phyloP scores from a whole-genome alignment of 2,329 filamentous ascomycete genomes.

The Sarocladium brachiariae region DNA sequence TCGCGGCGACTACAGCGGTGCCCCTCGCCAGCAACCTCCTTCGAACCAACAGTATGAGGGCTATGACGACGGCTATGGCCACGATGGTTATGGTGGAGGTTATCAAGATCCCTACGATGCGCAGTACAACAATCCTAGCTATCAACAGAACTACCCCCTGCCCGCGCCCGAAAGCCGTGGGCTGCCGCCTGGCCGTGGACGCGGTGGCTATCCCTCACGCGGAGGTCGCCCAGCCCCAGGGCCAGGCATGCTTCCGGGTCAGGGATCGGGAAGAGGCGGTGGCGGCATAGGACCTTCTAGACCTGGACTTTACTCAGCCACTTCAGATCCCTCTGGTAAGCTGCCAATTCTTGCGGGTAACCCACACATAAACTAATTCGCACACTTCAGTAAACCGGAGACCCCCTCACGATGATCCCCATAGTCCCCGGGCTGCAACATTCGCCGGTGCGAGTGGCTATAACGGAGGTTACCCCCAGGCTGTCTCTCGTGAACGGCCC shows the following conservation, averaged over 20 bases:
- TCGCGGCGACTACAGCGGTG: slow-evolving; percentile 23
- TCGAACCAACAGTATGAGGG: slow-evolving; percentile 38
- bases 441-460: slow-evolving; percentile 18
- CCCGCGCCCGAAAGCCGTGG: slow-evolving; percentile 34
- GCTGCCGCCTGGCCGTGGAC: slow-evolving; percentile 32
- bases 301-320: slow-evolving; percentile 32
- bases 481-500: slow-evolving; percentile 13
- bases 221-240: slow-evolving; percentile 19
- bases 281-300: slow-evolving; percentile 20
- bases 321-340: slow-evolving; percentile 37
- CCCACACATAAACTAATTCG: too few species aligned
- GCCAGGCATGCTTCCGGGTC: slow-evolving; percentile 20
- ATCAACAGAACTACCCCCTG: slow-evolving; percentile 30
- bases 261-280: slow-evolving; percentile 28
- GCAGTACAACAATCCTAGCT: slow-evolving; percentile 39
- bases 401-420: slow-evolving; percentile 17
- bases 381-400: slow-evolving; percentile 21
- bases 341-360: too few species aligned
- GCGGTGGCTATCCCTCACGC: slow-evolving; percentile 19
- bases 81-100: slow-evolving; percentile 19
- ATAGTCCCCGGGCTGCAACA: slow-evolving; percentile 21
- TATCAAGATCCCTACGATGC: slow-evolving; percentile 31
- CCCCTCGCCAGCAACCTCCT: slow-evolving; percentile 19
- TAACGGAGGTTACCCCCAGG: slow-evolving; percentile 15
- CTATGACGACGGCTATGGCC: slow-evolving; percentile 37